phyloP scores from a whole-genome alignment of 441 rosid species.

The Syzygium malaccense region DNA sequence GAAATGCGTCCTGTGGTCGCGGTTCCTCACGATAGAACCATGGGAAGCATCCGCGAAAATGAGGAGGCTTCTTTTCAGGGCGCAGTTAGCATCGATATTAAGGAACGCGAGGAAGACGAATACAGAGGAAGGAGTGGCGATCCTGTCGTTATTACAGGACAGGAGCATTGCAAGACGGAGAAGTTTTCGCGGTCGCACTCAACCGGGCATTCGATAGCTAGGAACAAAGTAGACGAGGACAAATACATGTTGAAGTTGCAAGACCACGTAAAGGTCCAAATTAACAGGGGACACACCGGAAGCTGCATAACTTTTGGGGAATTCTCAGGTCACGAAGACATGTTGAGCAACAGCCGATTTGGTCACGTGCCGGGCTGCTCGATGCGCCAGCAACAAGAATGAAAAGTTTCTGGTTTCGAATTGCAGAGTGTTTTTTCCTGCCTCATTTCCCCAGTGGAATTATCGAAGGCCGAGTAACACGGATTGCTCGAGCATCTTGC shows the following conservation, averaged over 20 bases:
- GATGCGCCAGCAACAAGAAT: not conserved
- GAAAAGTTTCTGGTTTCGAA: not conserved
- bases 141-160: not conserved
- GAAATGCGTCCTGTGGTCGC: constrained; percentile 18
- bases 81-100: constrained; percentile 34
- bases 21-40: constrained; percentile 2
- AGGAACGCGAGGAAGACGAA: constrained; percentile 19
- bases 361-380: not conserved
- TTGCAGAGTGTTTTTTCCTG: not conserved
- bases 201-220: constrained; percentile 64
- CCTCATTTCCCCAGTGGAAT: not conserved
- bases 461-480: not conserved
- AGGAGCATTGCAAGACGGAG: constrained; percentile 5
- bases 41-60: constrained; percentile 3
- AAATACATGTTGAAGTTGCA: constrained; percentile 46
- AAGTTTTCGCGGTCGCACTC: constrained; percentile 57
- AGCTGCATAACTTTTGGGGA: constrained; percentile 69
- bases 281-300: constrained; percentile 38
- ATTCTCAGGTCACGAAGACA: constrained; percentile 18
- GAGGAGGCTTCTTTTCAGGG: constrained; percentile 8
- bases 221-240: constrained; percentile 25
- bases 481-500: not conserved
- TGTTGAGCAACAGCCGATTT: constrained; percentile 7
- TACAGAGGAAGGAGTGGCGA: not conserved
- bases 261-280: constrained; percentile 40